phyloP scores from a whole-genome alignment of 768 basidiomycete species.

The Hericium coralloides region DNA sequence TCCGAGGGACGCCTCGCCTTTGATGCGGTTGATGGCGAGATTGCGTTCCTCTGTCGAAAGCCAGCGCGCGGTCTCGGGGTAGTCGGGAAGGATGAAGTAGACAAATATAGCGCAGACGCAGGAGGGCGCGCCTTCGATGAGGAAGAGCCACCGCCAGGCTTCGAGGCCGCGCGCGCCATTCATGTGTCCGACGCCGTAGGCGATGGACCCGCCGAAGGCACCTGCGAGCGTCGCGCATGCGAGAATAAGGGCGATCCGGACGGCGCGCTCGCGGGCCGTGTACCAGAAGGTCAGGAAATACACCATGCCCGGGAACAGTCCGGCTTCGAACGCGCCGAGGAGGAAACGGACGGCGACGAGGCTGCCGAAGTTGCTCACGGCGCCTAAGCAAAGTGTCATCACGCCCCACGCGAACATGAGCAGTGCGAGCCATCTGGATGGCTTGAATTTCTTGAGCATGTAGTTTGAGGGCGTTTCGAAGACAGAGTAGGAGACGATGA shows the following conservation, averaged over 20 bases:
- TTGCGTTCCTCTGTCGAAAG: slow-evolving; percentile 30
- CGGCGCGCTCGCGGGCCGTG: slow-evolving; percentile 4
- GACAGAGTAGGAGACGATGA: slow-evolving; percentile 8
- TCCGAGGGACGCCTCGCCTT: neutral
- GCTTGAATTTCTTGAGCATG: neutral
- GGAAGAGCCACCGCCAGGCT: slow-evolving; percentile 21
- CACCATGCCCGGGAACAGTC: slow-evolving; percentile 24
- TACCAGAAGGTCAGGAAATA: slow-evolving; percentile 28
- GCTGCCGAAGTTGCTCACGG: slow-evolving; percentile 21
- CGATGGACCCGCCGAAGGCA: slow-evolving; percentile 27
- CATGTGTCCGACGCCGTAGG: slow-evolving; percentile 24
- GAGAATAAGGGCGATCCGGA: slow-evolving; percentile 21
- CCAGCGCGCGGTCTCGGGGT: slow-evolving; percentile 34
- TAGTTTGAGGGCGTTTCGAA: neutral
- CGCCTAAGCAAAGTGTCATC: slow-evolving; percentile 21
- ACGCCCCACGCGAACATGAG: slow-evolving; percentile 24
- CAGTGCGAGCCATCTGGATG: slow-evolving; percentile 21
- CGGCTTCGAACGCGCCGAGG: slow-evolving; percentile 28
- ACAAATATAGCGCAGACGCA: slow-evolving; percentile 22
- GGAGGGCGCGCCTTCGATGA: slow-evolving; percentile 25
- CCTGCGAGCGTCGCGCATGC: slow-evolving; percentile 29
- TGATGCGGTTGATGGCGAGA: slow-evolving; percentile 19
- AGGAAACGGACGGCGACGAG: slow-evolving; percentile 29
- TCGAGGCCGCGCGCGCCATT: slow-evolving; percentile 15
- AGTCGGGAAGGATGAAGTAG: slow-evolving; percentile 31